A percentile compares a stretch with the other conserved stretches of the same genome.
Evolutionary conservation across 2,329 filamentous ascomycete species (phyloP).

Genomic region (Orbilia ellipsospora): DNA sequence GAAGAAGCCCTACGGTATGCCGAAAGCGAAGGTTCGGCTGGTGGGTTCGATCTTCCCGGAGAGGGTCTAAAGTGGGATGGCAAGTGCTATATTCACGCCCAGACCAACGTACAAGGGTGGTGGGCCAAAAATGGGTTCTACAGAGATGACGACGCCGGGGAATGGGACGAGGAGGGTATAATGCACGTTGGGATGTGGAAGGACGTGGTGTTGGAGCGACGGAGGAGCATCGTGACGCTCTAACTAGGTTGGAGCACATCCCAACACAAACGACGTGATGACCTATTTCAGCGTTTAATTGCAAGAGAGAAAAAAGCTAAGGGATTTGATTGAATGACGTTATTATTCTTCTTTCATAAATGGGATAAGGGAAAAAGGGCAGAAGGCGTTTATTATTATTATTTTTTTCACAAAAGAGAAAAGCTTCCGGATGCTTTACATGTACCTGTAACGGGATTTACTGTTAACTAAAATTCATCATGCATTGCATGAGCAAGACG

Average conservation of each 20-base stretch:
- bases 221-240: slow-evolving; percentile 44
- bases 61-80: slow-evolving; percentile 61
- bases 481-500: too few relatives aligned
- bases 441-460: background rate
- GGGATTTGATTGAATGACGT: too few relatives aligned
- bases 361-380: background rate
- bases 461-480: too few relatives aligned
- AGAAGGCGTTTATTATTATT: slow-evolving; percentile 2
- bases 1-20: slow-evolving; percentile 77
- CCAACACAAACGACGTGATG: slow-evolving; percentile 2
- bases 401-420: background rate
- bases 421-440: background rate
- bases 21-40: slow-evolving; percentile 68
- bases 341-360: background rate
- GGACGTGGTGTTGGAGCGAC: slow-evolving; percentile 47
- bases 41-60: slow-evolving; percentile 63
- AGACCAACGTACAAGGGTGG: slow-evolving; percentile 72
- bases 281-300: background rate
- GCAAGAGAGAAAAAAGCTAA: too few relatives aligned
- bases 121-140: slow-evolving; percentile 80
- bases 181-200: slow-evolving; percentile 86
- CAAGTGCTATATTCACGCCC: slow-evolving; percentile 73
- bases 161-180: slow-evolving; percentile 86
- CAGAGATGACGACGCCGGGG: slow-evolving; percentile 77
- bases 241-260: slow-evolving; percentile 1